Evolutionary conservation across 2,329 filamentous ascomycete genomes (phyloP), one percentile per base, ranked within the genome.

Genomic region (Whalleya microplaca): DNA sequence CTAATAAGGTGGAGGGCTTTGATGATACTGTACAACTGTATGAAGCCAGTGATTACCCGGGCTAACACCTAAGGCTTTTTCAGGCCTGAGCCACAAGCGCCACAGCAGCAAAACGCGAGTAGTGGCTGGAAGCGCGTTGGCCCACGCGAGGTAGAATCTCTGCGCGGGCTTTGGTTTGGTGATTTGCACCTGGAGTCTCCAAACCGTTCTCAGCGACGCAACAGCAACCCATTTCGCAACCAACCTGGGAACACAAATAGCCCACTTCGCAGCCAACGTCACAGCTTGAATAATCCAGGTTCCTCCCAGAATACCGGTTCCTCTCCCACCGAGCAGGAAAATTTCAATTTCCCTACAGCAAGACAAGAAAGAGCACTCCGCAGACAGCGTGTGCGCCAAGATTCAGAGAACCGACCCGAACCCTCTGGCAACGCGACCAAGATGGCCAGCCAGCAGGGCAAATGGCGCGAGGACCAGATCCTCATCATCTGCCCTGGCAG

Each of bases 401-500:
- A 47, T 19, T 19, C 29, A 19, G 42, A 8, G 20, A 29, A n/a
- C 46, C 45, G 47, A 57, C 41, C 27, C 23, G 23, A 50, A 29
- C n/a, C 21, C 21, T 7, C 44, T 21, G 23, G 23, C 21, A 47
- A 44, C n/a, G 40, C 29, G 51, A 32, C 37, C 65, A 73, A 59
- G 51, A 86, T 86, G 83, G 80, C 83, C 63, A 76, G 73, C 71
- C 80, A 82, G 59, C 76, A 79, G 66, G 80, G 78, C 68, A 86
- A 85, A 75, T 86, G 81, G 80, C 81, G 81, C 73, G 84, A 86
- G 77, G 84, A 86, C 72, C 83, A 86, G 78, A 76, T 86, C 69
- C 82, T 86, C 69, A 75, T 93, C 72, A 87, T 93, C 76, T 89
- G 88, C 74, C 89, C 90, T 32, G 93, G 93, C 71, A 96, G 92